These are phyloP conservation scores for Candida qinlingensis DNA, from an alignment of 805 yeast species.

Conservation along the genomic window DNA sequence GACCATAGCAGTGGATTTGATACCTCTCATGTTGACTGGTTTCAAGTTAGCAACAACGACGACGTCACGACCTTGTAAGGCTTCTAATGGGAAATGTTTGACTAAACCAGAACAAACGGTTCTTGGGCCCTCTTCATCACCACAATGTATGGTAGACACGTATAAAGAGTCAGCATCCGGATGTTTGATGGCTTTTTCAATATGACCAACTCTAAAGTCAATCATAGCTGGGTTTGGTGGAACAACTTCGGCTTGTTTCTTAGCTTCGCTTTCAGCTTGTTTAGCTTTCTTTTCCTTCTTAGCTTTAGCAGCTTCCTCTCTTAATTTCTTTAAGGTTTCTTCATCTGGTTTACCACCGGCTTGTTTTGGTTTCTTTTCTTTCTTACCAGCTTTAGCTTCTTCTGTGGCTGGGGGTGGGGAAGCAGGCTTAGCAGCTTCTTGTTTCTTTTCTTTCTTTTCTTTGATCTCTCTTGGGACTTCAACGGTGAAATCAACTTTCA, in stretches of 20 bases:
- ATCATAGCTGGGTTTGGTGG: slow-evolving; percentile 80
- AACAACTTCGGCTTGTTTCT: slow-evolving; percentile 52
- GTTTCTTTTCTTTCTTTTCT: slow-evolving; percentile 47
- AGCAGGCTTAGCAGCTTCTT: slow-evolving; percentile 20
- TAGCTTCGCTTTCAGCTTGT: slow-evolving; percentile 32
- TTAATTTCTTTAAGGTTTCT: slow-evolving; percentile 39
- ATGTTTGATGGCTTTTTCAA: slow-evolving; percentile 93
- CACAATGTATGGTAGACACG: slow-evolving; percentile 94
- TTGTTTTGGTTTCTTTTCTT: slow-evolving; percentile 34
- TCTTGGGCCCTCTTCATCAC: slow-evolving; percentile 96
- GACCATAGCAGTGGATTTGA: slow-evolving; percentile 94
- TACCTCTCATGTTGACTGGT: slow-evolving; percentile 97
- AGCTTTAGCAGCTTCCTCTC: slow-evolving; percentile 55
- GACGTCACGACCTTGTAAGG: slow-evolving; percentile 90
- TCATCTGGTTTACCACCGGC: slow-evolving; percentile 44
- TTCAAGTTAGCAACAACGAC: slow-evolving; percentile 92
- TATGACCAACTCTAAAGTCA: slow-evolving; percentile 93
- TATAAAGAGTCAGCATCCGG: slow-evolving; percentile 97
- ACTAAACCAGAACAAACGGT: slow-evolving; percentile 97
- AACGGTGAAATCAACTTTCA: slow-evolving; percentile 52
- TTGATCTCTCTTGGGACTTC: slow-evolving; percentile 73
- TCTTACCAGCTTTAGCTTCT: slow-evolving; percentile 28
- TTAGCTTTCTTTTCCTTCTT: slow-evolving; percentile 59
- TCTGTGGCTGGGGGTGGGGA: slow-evolving; percentile 20
- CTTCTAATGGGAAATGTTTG: slow-evolving; percentile 82